Base-by-base conservation (phyloP, 2,329 filamentous ascomycete species). In the Pseudocercospora crystallina region DNA sequence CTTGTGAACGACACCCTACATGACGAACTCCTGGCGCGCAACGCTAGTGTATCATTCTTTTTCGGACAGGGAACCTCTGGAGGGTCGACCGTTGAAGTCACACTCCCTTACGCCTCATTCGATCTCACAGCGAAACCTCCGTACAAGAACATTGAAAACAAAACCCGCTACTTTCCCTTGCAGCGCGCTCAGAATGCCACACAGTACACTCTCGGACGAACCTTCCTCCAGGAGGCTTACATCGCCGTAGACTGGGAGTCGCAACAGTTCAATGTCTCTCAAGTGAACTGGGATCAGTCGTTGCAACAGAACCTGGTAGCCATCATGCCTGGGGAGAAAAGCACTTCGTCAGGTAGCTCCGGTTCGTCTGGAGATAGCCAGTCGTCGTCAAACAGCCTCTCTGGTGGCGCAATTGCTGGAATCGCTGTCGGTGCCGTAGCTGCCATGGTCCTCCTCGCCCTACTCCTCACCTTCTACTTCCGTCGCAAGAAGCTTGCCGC, bases 211-310 rank as follows among this genome's bases (percentile, higher is more conserved):
- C 76, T 89, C 32, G 86, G 86, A 7, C 77, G 85, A 31, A 79
- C 81, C 0, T 89, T 89, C 57, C 70, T 90, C 47, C 86, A 89
- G 64, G 85, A 89, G 67, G 79, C 85, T 2, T 78, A 79, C 53
- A 52, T 79, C 41, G 69, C 67, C 2, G 74, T 77, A 5, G 74
- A 79, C 53, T 78, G 73, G 66, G 75, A 78, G 54, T 68, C 73
- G 10, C 61, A 69, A 20, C 71, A 69, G 31, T 78, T 79, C 64
- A 73, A 72, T 26, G 62, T 79, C 2, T 74, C 71, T 12, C 74
- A 73, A 45, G 61, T 61, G 5, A 34, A 41, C n/a, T 69, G 65
- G 66, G 39, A 52, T 5, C 55, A 61, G 29, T 57, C 49, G 15
- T 47, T 59, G 2, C 17, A 54, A 12, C 42, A 58, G 26, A 52